Base-by-base conservation (phyloP, 352 stramenopile genomes). In the Globisporangium emineosum region DNA sequence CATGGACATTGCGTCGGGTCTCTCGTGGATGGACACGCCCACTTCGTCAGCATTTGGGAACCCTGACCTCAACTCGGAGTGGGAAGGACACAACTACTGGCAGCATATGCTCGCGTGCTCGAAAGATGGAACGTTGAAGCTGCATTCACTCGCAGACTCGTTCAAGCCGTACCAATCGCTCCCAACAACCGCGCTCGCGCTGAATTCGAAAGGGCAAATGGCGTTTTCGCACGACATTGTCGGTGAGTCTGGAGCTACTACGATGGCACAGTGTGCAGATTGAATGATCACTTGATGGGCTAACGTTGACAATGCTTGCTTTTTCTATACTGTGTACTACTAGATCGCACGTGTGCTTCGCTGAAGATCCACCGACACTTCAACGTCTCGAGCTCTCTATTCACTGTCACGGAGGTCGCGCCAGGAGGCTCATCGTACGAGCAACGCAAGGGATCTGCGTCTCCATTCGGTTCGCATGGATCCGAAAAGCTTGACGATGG, bases 81-180 rank as follows among this genome's bases (percentile, higher is more conserved):
- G 75, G 72, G 83, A 92, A 64, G 85, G 87, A 2, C 83, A 88
- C 21, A 71, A 88, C 19, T 93, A 87, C 59, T 96, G 87, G 87
- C 87, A 96, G 57, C 87, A 96, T 62, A 93, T 96, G 81, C 71
- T 96, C 25, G 84, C 86, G 3, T 96, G 88, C 54, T 94, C 86
- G 0, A 96, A 96, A 60, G 88, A 96, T 60, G 86, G 86, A 0
- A 96, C 88, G 3, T 67, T 96, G 0, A 93, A 92, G 63, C 78
- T 96, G 0, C 88, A 96, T 62, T 92, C 88, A 2, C 85, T 96
- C 25, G 83, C 87, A 0, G 80, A 96, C 45, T 81, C 83, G 2
- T 86, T 93, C 56, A 96, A 96, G 57, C 85, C 81, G 1, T 85
- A 96, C 45, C 82, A 93, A 54, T 89, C 81, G 12, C 65, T 96